These are phyloP conservation scores for Atalantia buxifolia DNA, from an alignment of 345 rosid species.

Conservation along the genomic window DNA sequence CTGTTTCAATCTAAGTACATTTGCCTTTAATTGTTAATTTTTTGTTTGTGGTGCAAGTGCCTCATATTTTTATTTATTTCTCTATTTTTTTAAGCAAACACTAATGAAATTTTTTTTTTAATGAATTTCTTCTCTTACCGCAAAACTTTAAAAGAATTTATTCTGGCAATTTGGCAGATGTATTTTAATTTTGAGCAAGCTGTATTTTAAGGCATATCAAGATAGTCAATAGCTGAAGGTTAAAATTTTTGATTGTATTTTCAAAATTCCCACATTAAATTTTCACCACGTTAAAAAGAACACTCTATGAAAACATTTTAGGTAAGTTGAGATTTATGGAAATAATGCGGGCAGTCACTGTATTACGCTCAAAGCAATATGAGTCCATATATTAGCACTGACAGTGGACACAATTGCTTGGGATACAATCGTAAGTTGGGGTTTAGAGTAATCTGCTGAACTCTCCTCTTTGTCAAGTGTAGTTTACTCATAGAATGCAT, in stretches of 20 bases:
- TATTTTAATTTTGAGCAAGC: too few relatives aligned
- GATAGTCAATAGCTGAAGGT: too few relatives aligned
- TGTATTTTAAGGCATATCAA: too few relatives aligned
- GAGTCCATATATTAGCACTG: not conserved
- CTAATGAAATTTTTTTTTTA: not conserved
- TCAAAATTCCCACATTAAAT: not conserved
- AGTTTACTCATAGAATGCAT: constrained; percentile 77
- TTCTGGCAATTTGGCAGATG: not conserved
- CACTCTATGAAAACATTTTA: not conserved
- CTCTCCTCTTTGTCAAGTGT: not conserved
- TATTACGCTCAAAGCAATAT: too few relatives aligned
- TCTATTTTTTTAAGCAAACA: not conserved
- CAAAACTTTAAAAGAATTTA: not conserved
- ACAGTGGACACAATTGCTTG: not conserved
- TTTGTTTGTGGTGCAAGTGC: not conserved
- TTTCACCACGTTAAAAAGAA: not conserved
- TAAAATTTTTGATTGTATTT: too few relatives aligned
- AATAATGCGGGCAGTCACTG: not conserved
- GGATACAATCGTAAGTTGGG: not conserved
- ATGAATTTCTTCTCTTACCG: not conserved
- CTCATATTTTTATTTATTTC: not conserved
- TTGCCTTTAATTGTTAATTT: not conserved
- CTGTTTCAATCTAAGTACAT: not conserved
- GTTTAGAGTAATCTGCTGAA: not conserved
- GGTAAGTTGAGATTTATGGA: not conserved